A percentile compares a stretch with the other conserved stretches of the same genome.
Evolutionary conservation across 2,329 filamentous ascomycete species (phyloP).

Genomic region (Pyricularia pennisetigena): DNA sequence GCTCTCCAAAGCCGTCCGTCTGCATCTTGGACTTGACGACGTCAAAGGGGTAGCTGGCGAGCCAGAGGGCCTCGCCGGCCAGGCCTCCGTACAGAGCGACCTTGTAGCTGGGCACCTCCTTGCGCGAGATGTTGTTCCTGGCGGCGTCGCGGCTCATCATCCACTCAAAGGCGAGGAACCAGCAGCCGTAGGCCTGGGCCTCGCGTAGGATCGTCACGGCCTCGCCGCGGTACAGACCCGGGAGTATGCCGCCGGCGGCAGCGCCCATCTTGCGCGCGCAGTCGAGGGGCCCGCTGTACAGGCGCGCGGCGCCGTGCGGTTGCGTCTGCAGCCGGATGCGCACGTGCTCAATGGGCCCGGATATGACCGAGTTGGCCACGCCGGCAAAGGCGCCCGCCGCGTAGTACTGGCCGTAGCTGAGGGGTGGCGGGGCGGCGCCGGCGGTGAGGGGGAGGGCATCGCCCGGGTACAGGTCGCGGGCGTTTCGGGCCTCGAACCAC

Average conservation of each 20-base stretch:
- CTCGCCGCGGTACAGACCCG: slow-evolving; percentile 78
- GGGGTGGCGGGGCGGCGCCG: slow-evolving; percentile 34
- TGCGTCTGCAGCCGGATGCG: slow-evolving; percentile 94
- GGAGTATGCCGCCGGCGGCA: slow-evolving; percentile 54
- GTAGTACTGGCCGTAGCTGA: slow-evolving; percentile 84
- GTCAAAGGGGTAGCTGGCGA: slow-evolving; percentile 89
- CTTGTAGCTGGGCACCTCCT: slow-evolving; percentile 73
- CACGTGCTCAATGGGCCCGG: slow-evolving; percentile 90
- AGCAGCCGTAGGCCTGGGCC: slow-evolving; percentile 88
- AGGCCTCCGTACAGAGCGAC: slow-evolving; percentile 87
- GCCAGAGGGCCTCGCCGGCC: slow-evolving; percentile 89
- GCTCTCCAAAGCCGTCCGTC: slow-evolving; percentile 77
- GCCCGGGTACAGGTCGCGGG: slow-evolving; percentile 46
- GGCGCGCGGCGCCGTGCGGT: slow-evolving; percentile 68
- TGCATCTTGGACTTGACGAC: slow-evolving; percentile 99
- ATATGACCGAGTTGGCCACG: slow-evolving; percentile 79
- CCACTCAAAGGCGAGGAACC: slow-evolving; percentile 94
- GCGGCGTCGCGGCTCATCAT: slow-evolving; percentile 85
- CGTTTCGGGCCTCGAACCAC: slow-evolving; percentile 69
- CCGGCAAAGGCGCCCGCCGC: slow-evolving; percentile 85
- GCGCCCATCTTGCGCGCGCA: slow-evolving; percentile 77
- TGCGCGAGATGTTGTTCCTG: slow-evolving; percentile 65
- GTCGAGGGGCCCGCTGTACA: slow-evolving; percentile 81
- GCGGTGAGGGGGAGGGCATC: slow-evolving; percentile 41
- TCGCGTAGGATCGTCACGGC: slow-evolving; percentile 80